Evolutionary conservation across 352 stramenopile species (phyloP), one percentile per base, ranked within the genome.

Genomic region (Blastocystis sp.): DNA sequence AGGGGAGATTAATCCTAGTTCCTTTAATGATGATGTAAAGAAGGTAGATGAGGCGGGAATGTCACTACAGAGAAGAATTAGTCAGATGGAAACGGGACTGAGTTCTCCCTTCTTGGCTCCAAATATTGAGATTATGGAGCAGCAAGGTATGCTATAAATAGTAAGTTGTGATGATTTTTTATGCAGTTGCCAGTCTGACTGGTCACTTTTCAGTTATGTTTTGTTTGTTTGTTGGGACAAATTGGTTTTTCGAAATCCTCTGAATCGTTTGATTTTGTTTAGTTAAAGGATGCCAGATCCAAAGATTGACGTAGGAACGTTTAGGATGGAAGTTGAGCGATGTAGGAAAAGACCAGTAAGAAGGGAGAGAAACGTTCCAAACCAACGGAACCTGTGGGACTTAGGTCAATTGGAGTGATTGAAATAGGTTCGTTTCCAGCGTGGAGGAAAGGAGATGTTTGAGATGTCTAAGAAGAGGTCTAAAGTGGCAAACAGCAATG

Each of bases 111-210:
- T 83, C 49, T 43, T 83, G 14, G 71, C 71, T 14, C 71, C 43
- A 29, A 83, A 83, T 42, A 83, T 83, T 24, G 71, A 83, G 71
- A 66, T 66, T 43, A 83, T 83, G 71, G 71, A 83, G 46, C 71
- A 83, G 51, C 56, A 83, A 32, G 71, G 71, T 32, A 83, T 83
- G 71, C 27, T 83, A 1, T 83, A 83, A 29, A 6, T 9, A 46
- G 3, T 46, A 46, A 46, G 65, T 27, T 77, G 43, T 56, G 24
- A 21, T n/a, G 14, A 32, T 21, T n/a, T n/a, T 78, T 78, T 78
- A 24, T 58, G 66, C 32, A 21, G 12, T 69, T 32, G 12, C 5
- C 59, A 1, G 61, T 73, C 42, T 24, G 27, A 49, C 16, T 73
- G 11, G 39, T 73, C 39, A 24, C 16, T 73, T 73, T 73, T 73